Base-by-base conservation (phyloP, 208 protist species). In the Trypanosoma congolense region DNA sequence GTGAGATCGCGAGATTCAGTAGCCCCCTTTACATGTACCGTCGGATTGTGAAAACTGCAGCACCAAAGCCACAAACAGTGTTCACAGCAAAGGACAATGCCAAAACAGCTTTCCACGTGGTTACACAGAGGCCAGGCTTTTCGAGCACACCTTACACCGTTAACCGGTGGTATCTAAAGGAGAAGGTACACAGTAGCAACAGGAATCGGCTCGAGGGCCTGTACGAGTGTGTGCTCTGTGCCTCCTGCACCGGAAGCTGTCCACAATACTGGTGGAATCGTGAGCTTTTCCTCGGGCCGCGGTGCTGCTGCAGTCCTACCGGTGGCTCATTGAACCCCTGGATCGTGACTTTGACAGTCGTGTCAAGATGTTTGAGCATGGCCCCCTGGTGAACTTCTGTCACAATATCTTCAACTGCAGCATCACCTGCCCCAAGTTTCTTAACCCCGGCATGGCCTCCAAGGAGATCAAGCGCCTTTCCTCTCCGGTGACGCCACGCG, bases 321-420 rank as follows among this genome's bases (percentile, higher is more conserved):
- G 85, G 53, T 95, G 84, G 83, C 66, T 95, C 4, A 85, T 92
- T 49, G 88, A 95, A 73, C 86, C 88, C 3, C 82, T 92, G 16
- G 88, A 95, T 54, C 72, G 78, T 43, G 82, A 91, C 69, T 89
- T 91, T 29, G 83, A 93, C 55, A 75, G 75, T 54, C 77, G 88
- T 24, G 70, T 95, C 49, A 76, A 79, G 54, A 83, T 88, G 73
- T 87, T 92, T 61, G 83, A 95, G 71, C 81, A 89, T 52, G 83
- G 83, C 56, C 71, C 69, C 21, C 71, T 85, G 9, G 74, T 93
- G 61, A 92, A 92, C 71, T 90, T 92, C 73, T 95, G 88, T 69
- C 88, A 95, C 64, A 95, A 91, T 63, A 92, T 95, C 55, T 91
- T 93, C 67, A 95, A 95, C 65, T 95, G 88, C 77, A 82, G 59